phyloP scores from a whole-genome alignment of 306 rosid genomes.

The Ormosia emarginata region DNA sequence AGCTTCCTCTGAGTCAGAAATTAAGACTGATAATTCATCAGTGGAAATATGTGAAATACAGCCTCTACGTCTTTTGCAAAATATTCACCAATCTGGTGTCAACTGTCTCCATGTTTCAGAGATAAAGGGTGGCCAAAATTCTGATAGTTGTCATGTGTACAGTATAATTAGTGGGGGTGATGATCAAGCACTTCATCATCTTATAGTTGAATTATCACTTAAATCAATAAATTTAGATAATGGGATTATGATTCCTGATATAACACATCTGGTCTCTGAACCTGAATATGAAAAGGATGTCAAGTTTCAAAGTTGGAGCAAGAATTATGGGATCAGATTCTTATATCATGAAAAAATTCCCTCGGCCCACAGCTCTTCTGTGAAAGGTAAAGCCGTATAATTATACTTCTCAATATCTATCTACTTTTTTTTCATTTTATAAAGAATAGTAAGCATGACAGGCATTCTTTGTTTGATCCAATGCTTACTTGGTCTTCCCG shows the following conservation, averaged over 20 bases:
- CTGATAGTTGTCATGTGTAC: constrained; percentile 40
- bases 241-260: constrained; percentile 31
- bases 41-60: constrained; percentile 58
- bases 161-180: constrained; percentile 85
- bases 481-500: neutral
- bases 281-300: constrained; percentile 31
- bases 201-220: constrained; percentile 48
- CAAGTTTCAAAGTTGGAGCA: constrained; percentile 29
- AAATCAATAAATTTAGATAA: constrained; percentile 26
- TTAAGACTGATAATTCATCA: constrained; percentile 33
- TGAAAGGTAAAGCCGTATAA: constrained; percentile 58
- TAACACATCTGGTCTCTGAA: constrained; percentile 10
- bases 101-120: constrained; percentile 87
- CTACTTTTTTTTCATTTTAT: neutral
- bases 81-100: constrained; percentile 88
- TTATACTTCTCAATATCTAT: neutral
- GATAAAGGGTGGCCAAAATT: constrained; percentile 37
- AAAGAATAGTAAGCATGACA: neutral
- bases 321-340: constrained; percentile 43
- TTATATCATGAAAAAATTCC: constrained; percentile 41
- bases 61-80: constrained; percentile 50
- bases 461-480: neutral
- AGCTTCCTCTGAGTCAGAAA: constrained; percentile 33
- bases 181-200: constrained; percentile 82
- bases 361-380: constrained; percentile 90